Conservation (phyloP, 1,284 basidiomycete species). For the Cutaneotrichosporon sp. region DNA sequence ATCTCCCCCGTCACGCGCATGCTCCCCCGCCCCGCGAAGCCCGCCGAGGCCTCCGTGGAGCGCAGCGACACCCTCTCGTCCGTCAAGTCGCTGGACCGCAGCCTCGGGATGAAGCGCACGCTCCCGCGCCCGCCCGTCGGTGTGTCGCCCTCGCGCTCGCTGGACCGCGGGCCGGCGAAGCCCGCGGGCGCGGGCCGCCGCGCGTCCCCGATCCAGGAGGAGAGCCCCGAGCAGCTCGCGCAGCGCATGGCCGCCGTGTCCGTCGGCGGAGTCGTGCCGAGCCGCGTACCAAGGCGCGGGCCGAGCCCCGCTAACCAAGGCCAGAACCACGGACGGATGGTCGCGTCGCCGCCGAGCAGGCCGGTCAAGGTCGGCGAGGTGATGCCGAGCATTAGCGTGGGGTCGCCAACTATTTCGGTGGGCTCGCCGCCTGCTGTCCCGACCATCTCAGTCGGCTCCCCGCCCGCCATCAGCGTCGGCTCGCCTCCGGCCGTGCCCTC, state of each 20-base stretch:
- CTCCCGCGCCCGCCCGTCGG: constrained; percentile 47
- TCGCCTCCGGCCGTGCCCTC: neutral
- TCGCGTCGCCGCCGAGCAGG: neutral
- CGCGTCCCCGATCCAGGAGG: constrained; percentile 7
- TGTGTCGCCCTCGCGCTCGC: constrained; percentile 40
- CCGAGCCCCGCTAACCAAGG: neutral
- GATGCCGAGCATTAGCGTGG: constrained; percentile 1
- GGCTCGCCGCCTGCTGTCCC: neutral
- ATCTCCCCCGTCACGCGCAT: neutral
- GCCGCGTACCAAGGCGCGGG: neutral
- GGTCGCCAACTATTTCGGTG: neutral
- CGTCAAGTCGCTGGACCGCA: constrained; percentile 47
- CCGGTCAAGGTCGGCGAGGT: neutral
- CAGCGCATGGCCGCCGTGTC: constrained; percentile 16
- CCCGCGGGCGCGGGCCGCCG: neutral
- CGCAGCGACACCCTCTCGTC: constrained; percentile 50
- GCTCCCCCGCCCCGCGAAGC: neutral
- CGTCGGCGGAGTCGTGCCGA: constrained; percentile 14
- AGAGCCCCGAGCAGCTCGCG: constrained; percentile 16
- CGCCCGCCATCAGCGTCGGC: neutral
- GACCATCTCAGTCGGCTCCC: neutral
- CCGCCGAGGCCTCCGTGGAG: constrained; percentile 29
- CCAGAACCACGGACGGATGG: too few relatives aligned
- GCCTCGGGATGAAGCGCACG: constrained; percentile 33
- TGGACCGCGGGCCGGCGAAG: constrained; percentile 43